Conservation (phyloP, 2,329 filamentous ascomycete species). For the Emmonsiellopsis sp. region DNA sequence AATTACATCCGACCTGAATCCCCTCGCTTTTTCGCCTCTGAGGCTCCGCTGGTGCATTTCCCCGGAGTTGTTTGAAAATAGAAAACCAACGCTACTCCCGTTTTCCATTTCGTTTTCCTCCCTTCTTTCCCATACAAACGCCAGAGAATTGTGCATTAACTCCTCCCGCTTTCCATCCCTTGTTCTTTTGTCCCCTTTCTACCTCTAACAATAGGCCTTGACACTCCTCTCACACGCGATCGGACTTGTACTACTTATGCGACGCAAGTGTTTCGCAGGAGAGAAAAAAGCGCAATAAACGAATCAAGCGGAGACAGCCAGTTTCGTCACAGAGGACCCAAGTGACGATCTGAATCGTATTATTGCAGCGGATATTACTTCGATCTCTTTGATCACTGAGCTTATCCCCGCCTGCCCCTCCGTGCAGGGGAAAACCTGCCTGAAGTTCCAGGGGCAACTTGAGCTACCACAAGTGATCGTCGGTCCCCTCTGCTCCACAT, state of each 20-base stretch:
- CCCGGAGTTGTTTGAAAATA: constrained; percentile 5
- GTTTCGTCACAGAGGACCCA: not conserved
- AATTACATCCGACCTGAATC: not conserved
- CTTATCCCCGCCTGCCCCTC: constrained; percentile 2
- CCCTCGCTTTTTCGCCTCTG: not conserved
- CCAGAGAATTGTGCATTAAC: not conserved
- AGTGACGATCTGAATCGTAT: not conserved
- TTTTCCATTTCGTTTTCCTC: not conserved
- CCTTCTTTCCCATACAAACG: not conserved
- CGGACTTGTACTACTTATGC: constrained; percentile 1
- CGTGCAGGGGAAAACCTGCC: constrained; percentile 1
- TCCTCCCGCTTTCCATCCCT: not conserved
- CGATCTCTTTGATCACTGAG: constrained; percentile 1
- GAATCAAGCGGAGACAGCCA: not conserved
- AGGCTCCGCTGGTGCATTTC: not conserved
- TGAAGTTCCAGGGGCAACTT: constrained; percentile 1
- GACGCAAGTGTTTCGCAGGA: not conserved
- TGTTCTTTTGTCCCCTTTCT: not conserved
- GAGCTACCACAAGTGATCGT: constrained; percentile 7
- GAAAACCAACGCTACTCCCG: constrained; percentile 1
- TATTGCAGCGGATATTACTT: not conserved
- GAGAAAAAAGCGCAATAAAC: not conserved
- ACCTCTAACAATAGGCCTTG: not conserved
- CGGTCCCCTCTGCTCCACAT: constrained; percentile 10
- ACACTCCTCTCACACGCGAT: not conserved